phyloP scores from a whole-genome alignment of 2,329 filamentous ascomycete genomes.

The Fusarium sp. region DNA sequence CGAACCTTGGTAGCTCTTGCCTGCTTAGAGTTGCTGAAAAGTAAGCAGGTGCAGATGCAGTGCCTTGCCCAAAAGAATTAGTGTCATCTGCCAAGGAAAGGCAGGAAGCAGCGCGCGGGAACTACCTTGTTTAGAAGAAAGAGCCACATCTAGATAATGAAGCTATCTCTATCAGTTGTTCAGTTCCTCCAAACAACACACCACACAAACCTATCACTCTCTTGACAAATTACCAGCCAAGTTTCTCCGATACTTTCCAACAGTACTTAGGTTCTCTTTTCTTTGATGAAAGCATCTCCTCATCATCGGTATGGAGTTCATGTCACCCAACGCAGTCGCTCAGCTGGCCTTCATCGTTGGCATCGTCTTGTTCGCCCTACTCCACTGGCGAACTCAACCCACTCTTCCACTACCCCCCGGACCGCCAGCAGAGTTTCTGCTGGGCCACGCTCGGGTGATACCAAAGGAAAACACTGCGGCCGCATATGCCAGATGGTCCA shows the following conservation, averaged over 20 bases:
- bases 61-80: neutral
- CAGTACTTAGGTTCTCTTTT: neutral
- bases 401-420: conserved; percentile 46
- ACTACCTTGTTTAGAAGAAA: conserved; percentile 8
- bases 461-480: conserved; percentile 47
- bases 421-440: conserved; percentile 48
- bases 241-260: neutral
- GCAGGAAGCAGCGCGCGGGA: conserved; percentile 1
- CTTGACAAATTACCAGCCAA: neutral
- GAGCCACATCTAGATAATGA: conserved; percentile 4
- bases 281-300: neutral
- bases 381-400: conserved; percentile 19
- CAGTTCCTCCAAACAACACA: neutral
- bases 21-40: neutral
- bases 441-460: conserved; percentile 49
- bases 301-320: conserved; percentile 27
- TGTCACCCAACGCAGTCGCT: conserved; percentile 13
- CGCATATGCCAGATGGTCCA: conserved; percentile 48
- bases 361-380: conserved; percentile 15
- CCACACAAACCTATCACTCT: neutral
- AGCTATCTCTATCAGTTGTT: conserved; percentile 4
- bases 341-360: conserved; percentile 25
- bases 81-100: conserved; percentile 1
- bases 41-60: neutral
- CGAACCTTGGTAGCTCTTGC: conserved; percentile 6